These are phyloP conservation scores for Vigna radiata DNA, from an alignment of 306 rosid species.

Conservation along the genomic window DNA sequence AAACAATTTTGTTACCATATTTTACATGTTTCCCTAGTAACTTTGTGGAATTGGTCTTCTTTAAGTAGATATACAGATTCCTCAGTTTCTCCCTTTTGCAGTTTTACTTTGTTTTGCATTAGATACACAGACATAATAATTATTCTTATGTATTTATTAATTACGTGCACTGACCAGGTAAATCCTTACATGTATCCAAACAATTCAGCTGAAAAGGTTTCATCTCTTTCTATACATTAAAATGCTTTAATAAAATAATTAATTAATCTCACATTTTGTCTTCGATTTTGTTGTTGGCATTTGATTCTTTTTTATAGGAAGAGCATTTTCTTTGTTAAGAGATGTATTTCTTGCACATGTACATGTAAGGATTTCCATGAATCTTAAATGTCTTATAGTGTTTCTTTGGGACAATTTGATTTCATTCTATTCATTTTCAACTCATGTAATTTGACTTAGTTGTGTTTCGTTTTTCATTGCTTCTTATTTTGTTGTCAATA, in stretches of 20 bases:
- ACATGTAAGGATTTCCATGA: background rate
- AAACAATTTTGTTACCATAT: no score
- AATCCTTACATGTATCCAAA: no score
- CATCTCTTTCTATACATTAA: background rate
- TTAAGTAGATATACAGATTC: background rate
- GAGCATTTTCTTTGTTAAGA: slow-evolving; percentile 62
- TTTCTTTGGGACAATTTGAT: slow-evolving; percentile 26
- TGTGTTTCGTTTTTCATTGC: slow-evolving; percentile 34
- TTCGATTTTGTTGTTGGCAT: slow-evolving; percentile 19
- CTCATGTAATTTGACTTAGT: slow-evolving; percentile 18
- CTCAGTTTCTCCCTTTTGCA: background rate
- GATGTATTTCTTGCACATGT: slow-evolving; percentile 85
- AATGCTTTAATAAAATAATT: background rate
- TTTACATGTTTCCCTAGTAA: no score
- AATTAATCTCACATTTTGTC: background rate
- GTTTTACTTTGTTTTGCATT: background rate
- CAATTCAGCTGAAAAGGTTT: background rate
- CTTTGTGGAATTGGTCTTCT: background rate
- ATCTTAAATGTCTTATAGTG: slow-evolving; percentile 14
- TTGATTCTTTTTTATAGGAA: slow-evolving; percentile 51
- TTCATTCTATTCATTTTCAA: background rate
- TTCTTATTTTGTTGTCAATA: slow-evolving; percentile 20
- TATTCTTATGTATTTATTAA: no score
- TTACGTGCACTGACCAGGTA: no score
- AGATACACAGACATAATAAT: background rate